Conservation (phyloP, 306 rosid genomes). For the cucumber (Cucumis sativus) region DNA sequence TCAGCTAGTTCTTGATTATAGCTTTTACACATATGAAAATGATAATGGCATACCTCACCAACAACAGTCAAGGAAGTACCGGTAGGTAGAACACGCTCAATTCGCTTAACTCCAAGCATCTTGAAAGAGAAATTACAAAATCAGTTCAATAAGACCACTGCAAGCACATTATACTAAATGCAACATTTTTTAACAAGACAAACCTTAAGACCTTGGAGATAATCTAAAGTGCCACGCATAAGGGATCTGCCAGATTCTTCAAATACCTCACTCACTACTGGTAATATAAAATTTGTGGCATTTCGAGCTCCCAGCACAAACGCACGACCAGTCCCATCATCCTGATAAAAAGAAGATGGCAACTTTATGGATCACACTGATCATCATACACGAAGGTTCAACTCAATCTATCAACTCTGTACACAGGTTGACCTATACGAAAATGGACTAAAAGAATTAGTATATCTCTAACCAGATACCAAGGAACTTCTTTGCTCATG, state of each 20-base stretch:
- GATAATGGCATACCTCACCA: constrained; percentile 67
- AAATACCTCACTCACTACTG: constrained; percentile 81
- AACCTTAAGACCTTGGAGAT: constrained; percentile 98
- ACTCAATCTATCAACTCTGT: background rate
- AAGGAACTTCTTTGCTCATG: constrained; percentile 95
- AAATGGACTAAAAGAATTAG: background rate
- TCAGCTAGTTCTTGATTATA: background rate
- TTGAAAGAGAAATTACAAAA: constrained; percentile 17
- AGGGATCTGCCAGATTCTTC: constrained; percentile 95
- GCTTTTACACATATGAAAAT: background rate
- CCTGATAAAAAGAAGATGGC: constrained; percentile 25
- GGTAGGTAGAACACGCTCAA: constrained; percentile 84
- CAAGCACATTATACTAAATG: constrained; percentile 3
- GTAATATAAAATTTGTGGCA: constrained; percentile 78
- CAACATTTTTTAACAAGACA: constrained; percentile 9
- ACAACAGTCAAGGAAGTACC: constrained; percentile 95
- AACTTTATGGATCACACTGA: background rate
- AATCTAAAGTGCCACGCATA: constrained; percentile 93
- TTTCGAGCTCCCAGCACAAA: constrained; percentile 82
- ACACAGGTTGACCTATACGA: background rate
- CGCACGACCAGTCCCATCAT: constrained; percentile 76
- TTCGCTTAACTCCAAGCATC: constrained; percentile 98
- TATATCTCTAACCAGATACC: constrained; percentile 67
- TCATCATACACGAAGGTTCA: constrained; percentile 2
- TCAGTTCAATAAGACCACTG: background rate